These are phyloP conservation scores for Blastocystis sp. DNA, from an alignment of 352 stramenopile species.

Conservation along the genomic window DNA sequence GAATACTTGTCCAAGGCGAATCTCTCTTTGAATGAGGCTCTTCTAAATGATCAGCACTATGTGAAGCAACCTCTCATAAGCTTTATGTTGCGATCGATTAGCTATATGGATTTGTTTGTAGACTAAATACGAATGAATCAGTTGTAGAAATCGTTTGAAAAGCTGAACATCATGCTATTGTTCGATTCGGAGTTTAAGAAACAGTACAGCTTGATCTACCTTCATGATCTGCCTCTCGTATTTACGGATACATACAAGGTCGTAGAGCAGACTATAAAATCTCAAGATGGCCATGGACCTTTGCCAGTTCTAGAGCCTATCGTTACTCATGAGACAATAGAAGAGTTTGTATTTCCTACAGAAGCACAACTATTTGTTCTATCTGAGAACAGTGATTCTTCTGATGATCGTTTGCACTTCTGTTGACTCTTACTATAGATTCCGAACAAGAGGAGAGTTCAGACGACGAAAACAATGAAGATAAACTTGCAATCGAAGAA, in stretches of 20 bases:
- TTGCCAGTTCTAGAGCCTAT: background rate
- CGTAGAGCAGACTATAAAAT: background rate
- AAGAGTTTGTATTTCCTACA: too few species aligned
- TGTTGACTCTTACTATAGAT: too few species aligned
- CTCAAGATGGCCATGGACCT: background rate
- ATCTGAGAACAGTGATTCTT: too few species aligned
- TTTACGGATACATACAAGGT: background rate
- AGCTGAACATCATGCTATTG: background rate
- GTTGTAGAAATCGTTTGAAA: background rate
- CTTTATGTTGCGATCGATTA: conserved; percentile 3
- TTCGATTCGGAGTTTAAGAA: conserved; percentile 44
- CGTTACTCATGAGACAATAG: background rate
- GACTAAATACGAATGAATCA: background rate
- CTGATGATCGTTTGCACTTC: too few species aligned
- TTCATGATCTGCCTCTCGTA: background rate
- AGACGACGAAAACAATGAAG: too few species aligned
- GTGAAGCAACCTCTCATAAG: background rate
- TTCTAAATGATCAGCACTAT: background rate
- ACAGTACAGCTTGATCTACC: background rate
- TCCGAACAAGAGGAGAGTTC: too few species aligned
- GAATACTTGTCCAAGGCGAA: background rate
- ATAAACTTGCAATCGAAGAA: too few species aligned
- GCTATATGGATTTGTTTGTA: background rate
- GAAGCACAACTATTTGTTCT: too few species aligned
- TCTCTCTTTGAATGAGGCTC: background rate